phyloP scores from a whole-genome alignment of 2,329 filamentous ascomycete species.

The Fonsecaea pedrosoi region DNA sequence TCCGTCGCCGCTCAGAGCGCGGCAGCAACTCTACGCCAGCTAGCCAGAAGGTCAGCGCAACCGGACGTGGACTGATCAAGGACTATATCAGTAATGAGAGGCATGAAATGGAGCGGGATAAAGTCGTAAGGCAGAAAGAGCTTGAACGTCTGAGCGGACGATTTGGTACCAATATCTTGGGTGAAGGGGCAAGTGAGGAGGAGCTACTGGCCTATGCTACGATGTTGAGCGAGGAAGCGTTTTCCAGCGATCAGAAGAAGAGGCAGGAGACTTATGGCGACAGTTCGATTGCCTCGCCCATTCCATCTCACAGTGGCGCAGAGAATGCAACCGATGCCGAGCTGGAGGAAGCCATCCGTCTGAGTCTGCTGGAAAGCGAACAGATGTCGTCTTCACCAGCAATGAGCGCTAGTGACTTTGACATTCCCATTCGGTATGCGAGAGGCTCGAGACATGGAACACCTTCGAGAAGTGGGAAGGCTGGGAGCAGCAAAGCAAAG shows the following conservation, averaged over 20 bases:
- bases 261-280: conserved; percentile 51
- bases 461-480: conserved; percentile 32
- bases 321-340: conserved; percentile 60
- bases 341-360: conserved; percentile 67
- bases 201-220: conserved; percentile 68
- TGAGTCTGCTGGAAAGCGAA: conserved; percentile 53
- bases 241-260: conserved; percentile 58
- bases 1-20: conserved; percentile 68
- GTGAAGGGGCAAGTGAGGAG: conserved; percentile 63
- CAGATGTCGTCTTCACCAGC: conserved; percentile 28
- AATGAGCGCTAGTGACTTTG: conserved; percentile 31
- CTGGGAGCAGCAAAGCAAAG: conserved; percentile 48
- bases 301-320: conserved; percentile 5
- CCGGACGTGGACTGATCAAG: conserved; percentile 72
- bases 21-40: conserved; percentile 63
- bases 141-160: conserved; percentile 73
- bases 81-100: conserved; percentile 88
- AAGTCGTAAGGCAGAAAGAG: conserved; percentile 70
- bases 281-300: conserved; percentile 43
- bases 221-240: conserved; percentile 66
- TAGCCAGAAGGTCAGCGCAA: conserved; percentile 64
- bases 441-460: conserved; percentile 42
- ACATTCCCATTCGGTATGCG: conserved; percentile 48
- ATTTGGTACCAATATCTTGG: conserved; percentile 80
- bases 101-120: conserved; percentile 77